A percentile compares a stretch with the other conserved stretches of the same genome.
phyloP scores from a whole-genome alignment of 2,329 filamentous ascomycete species.

The Aschersonia sp. region DNA sequence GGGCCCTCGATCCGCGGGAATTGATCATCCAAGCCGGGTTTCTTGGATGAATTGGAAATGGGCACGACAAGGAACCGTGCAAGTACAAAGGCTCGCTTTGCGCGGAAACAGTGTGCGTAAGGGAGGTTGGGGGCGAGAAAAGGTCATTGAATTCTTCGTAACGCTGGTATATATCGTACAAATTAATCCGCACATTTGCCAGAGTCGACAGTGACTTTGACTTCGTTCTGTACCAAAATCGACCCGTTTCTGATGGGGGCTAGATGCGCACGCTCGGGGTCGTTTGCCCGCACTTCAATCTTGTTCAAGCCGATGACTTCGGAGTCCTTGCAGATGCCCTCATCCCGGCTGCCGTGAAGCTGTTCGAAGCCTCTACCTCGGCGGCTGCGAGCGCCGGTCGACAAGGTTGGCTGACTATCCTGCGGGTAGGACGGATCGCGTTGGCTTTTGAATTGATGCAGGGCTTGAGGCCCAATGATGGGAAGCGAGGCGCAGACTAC shows the following conservation, averaged over 20 bases:
- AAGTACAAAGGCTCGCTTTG: no score
- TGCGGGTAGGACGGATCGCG: background rate
- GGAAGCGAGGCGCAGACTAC: constrained; percentile 1
- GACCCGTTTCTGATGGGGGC: background rate
- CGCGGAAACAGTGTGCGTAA: no score
- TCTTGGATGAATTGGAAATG: no score
- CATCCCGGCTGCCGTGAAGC: background rate
- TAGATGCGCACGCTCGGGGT: background rate
- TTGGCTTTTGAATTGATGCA: background rate
- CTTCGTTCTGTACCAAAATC: constrained; percentile 1
- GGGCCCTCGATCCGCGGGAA: no score
- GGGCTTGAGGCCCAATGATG: background rate
- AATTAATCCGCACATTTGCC: background rate
- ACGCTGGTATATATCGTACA: no score
- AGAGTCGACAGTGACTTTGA: background rate
- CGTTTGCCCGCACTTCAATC: background rate
- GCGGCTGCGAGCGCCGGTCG: background rate
- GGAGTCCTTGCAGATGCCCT: background rate
- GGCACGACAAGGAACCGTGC: no score
- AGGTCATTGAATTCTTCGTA: no score
- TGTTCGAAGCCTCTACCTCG: background rate
- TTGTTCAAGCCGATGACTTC: background rate
- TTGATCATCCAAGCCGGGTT: no score
- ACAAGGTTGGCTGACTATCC: background rate
- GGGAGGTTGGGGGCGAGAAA: no score